Base-by-base conservation (phyloP, 345 rosid species). In the Eucalyptus pauciflora region DNA sequence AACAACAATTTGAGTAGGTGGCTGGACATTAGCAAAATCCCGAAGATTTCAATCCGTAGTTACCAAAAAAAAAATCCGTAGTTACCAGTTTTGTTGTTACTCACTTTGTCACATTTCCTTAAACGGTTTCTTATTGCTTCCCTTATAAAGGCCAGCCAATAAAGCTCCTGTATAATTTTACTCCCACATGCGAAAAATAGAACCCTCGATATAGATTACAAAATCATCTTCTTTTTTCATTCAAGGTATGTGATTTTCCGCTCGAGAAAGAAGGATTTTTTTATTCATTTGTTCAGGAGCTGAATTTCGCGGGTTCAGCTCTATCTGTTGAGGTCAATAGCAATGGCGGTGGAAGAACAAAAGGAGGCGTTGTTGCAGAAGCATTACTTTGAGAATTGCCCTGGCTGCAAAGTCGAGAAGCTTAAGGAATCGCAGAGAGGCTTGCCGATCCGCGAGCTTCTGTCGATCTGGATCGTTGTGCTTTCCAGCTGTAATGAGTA, bases 371-470 rank as follows among this genome's bases (percentile, higher is more conserved):
- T 95, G 89, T 91, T 98, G 90, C 92, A 93, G 88, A 89, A 86
- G 49, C 50, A 90, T 43, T 94, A 92, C 91, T 86, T 95, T 87
- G 95, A 95, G 86, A 92, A 94, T 88, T 98, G 99, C 67, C 93
- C 99, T 1, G 99, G 99, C 20, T 97, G 98, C 87, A 93, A 95
- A 86, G 95, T 95, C 89, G 98, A 97, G 48, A 94, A 91, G 85
- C 88, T 64, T 85, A 96, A 96, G 91, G 91, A 92, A 89, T 87
- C 90, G 87, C 93, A 89, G 67, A 92, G 89, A 8, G 97, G 98
- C 25, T 56, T 96, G 45, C 99, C 99, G 8, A 58, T 97, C 85
- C 85, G 90, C 45, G 93, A 94, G 89, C 94, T 97, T 60, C 7
- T 91, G n/a, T 90, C 97, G 17, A 89, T 95, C 87, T 97, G 99